These are phyloP conservation scores for Diddensiella caesifluorescens DNA, from an alignment of 805 yeast genomes.

Conservation along the genomic window DNA sequence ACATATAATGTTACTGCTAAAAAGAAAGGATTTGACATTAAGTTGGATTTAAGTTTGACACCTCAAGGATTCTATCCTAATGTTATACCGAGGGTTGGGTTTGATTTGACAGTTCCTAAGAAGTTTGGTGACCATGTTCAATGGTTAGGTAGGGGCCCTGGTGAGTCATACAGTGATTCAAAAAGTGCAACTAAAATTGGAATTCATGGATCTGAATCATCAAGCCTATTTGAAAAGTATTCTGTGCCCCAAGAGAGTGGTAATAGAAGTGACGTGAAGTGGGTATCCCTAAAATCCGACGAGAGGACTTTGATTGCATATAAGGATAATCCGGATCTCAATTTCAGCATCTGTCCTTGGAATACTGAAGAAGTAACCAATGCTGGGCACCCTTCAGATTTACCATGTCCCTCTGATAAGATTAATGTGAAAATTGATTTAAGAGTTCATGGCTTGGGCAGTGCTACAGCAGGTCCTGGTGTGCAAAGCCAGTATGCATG, in stretches of 20 bases:
- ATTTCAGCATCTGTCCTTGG: conserved; percentile 17
- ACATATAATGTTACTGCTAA: conserved; percentile 13
- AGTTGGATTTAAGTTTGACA: conserved; percentile 4
- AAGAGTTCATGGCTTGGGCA: conserved; percentile 28
- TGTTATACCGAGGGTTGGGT: conserved; percentile 34
- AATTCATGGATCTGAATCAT: conserved; percentile 16
- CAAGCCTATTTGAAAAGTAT: conserved; percentile 25
- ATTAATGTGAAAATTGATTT: conserved; percentile 25
- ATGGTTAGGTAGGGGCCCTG: conserved; percentile 37
- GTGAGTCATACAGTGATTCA: conserved; percentile 35
- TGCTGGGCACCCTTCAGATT: conserved; percentile 28
- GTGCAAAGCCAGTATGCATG: conserved; percentile 18
- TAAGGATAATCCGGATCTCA: conserved; percentile 3
- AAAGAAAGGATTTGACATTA: conserved; percentile 3
- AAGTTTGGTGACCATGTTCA: conserved; percentile 19
- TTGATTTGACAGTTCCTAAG: conserved; percentile 27
- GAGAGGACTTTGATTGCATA: not conserved
- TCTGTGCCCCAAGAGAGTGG: conserved; percentile 38
- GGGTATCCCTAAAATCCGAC: conserved; percentile 18
- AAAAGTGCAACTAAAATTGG: conserved; percentile 30
- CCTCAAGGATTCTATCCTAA: conserved; percentile 23
- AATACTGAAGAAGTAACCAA: conserved; percentile 14
- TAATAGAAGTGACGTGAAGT: conserved; percentile 32
- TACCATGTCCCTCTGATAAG: conserved; percentile 11
- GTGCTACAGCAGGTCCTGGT: conserved; percentile 30